Conservation (phyloP, 1,139 yeast genomes). For the Suhomyces panamericanus region DNA sequence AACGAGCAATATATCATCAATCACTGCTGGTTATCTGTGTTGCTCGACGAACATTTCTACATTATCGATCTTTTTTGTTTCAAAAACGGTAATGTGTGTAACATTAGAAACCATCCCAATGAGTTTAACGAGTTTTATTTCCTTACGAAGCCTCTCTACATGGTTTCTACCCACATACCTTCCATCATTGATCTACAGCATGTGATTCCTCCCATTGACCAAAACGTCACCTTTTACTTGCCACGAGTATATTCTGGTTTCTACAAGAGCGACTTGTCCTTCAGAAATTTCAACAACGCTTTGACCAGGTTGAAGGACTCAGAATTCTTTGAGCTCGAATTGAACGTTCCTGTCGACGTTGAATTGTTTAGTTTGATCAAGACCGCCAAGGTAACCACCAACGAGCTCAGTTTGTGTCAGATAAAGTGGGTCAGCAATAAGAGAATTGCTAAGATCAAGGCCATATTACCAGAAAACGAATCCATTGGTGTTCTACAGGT, state of each 20-base stretch:
- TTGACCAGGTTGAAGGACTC: conserved; percentile 68
- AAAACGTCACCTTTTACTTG: conserved; percentile 71
- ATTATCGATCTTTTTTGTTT: conserved; percentile 60
- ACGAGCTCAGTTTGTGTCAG: conserved; percentile 70
- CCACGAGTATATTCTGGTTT: conserved; percentile 88
- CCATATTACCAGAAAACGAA: conserved; percentile 68
- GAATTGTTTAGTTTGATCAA: conserved; percentile 59
- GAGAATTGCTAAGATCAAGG: conserved; percentile 76
- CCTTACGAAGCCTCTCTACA: conserved; percentile 68
- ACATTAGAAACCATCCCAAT: conserved; percentile 25
- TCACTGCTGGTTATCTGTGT: conserved; percentile 86
- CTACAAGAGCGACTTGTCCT: conserved; percentile 55
- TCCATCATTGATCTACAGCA: conserved; percentile 77
- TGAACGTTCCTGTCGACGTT: conserved; percentile 67
- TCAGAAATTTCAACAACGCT: conserved; percentile 75
- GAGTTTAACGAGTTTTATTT: conserved; percentile 64
- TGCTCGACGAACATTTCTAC: conserved; percentile 74
- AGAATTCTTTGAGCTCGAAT: conserved; percentile 76
- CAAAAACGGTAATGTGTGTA: conserved; percentile 39
- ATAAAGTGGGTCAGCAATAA: conserved; percentile 65
- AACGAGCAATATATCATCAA: conserved; percentile 60
- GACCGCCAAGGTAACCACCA: conserved; percentile 52
- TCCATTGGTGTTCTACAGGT: conserved; percentile 73
- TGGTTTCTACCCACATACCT: conserved; percentile 87
- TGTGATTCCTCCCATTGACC: conserved; percentile 79